Evolutionary conservation across 495 filamentous ascomycete genomes (phyloP).

Genomic region (Lophium mytilinum): DNA sequence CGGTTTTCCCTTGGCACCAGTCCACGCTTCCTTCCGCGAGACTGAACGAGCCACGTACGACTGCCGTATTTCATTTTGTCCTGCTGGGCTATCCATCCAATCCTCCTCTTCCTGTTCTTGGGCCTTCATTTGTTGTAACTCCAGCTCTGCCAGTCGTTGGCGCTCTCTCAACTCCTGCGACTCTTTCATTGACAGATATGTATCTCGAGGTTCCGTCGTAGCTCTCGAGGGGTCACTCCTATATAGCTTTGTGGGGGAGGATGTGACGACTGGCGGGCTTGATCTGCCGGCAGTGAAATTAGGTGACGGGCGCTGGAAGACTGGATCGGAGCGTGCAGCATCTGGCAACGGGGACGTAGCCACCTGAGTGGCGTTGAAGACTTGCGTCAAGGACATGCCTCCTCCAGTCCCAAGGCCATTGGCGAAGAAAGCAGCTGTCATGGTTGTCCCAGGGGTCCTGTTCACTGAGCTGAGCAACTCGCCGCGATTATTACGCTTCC

Average conservation of each 20-base stretch:
- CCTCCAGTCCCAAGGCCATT: neutral
- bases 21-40: neutral
- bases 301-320: slow-evolving; percentile 37
- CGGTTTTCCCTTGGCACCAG: slow-evolving; percentile 1
- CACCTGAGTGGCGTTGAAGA: slow-evolving; percentile 37
- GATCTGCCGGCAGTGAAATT: slow-evolving; percentile 24
- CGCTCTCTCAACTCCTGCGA: slow-evolving; percentile 27
- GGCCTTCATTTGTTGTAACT: neutral
- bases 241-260: slow-evolving; percentile 27
- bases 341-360: slow-evolving; percentile 32
- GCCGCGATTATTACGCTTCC: slow-evolving; percentile 30
- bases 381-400: slow-evolving; percentile 33
- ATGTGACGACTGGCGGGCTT: slow-evolving; percentile 22
- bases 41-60: slow-evolving; percentile 2
- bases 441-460: slow-evolving; percentile 27
- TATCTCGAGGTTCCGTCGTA: slow-evolving; percentile 29
- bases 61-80: slow-evolving; percentile 3
- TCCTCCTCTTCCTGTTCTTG: slow-evolving; percentile 15
- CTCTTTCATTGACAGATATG: slow-evolving; percentile 34
- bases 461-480: slow-evolving; percentile 30
- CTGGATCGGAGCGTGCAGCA: slow-evolving; percentile 29
- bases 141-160: slow-evolving; percentile 4
- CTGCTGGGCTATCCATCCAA: slow-evolving; percentile 4
- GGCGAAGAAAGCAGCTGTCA: slow-evolving; percentile 27
- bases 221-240: slow-evolving; percentile 15